These are phyloP conservation scores for Sporothrix schenckii DNA, from an alignment of 2,329 filamentous ascomycete species.

Conservation along the genomic window DNA sequence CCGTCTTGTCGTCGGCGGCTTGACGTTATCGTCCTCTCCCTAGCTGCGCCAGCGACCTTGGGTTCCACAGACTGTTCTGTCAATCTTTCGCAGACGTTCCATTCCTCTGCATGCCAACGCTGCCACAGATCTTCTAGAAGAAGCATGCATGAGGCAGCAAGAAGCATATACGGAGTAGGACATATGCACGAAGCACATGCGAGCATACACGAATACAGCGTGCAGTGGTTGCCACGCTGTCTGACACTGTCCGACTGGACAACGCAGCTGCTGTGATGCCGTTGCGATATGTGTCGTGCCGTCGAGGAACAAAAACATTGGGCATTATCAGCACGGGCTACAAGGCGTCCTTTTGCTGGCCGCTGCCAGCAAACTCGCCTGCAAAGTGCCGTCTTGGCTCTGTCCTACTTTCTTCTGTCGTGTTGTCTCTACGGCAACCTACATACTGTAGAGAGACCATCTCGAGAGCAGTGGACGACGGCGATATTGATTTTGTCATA, in stretches of 20 bases:
- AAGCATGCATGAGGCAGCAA: not conserved
- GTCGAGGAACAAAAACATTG: not conserved
- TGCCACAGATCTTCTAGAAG: not conserved
- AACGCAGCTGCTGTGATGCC: not conserved
- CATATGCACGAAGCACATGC: not conserved
- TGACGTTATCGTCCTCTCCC: not conserved
- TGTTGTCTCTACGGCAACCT: not conserved
- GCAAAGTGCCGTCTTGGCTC: not conserved
- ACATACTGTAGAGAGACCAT: not conserved
- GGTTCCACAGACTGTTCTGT: not conserved
- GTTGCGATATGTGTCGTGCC: not conserved
- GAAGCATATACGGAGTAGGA: not conserved
- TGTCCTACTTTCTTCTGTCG: not conserved
- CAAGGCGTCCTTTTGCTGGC: not conserved
- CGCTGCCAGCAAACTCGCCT: not conserved
- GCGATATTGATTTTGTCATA: no score
- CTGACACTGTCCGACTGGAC: not conserved
- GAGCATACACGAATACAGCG: not conserved
- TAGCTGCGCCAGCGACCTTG: not conserved
- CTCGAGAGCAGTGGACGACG: no score
- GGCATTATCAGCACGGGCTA: no score
- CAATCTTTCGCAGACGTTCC: not conserved
- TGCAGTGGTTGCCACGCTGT: not conserved
- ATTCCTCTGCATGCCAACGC: slow-evolving; percentile 2
- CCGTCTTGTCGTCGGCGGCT: not conserved